Evolutionary conservation across 2,329 filamentous ascomycete species (phyloP).

Genomic region (Cladosporium sp.): DNA sequence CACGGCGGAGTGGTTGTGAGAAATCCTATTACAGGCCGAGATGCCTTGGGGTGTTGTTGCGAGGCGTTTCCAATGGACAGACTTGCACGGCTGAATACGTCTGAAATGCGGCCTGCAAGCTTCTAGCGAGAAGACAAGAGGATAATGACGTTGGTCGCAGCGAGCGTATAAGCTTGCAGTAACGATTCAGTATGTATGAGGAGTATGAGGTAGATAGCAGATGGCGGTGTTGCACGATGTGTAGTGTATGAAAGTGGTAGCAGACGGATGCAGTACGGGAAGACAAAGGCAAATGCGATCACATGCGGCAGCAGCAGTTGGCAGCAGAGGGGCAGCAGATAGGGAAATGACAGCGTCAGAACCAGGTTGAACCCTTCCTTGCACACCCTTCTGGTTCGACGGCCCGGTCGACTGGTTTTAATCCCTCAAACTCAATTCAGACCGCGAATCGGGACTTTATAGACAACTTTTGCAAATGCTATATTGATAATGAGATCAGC

Average conservation of each 20-base stretch:
- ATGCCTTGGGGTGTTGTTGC: background rate
- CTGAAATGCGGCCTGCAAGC: background rate
- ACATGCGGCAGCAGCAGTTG: conserved; percentile 1
- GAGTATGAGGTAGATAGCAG: background rate
- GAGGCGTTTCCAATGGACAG: background rate
- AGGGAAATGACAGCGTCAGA: background rate
- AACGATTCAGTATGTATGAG: background rate
- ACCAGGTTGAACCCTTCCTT: background rate
- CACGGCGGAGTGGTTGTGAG: too few species aligned
- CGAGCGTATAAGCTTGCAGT: background rate
- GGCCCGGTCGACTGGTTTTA: background rate
- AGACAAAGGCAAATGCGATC: background rate
- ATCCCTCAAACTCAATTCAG: conserved; percentile 8
- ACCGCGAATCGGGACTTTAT: background rate
- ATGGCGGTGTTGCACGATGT: background rate
- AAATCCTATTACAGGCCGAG: background rate
- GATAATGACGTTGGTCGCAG: background rate
- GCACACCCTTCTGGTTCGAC: background rate
- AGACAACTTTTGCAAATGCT: too few species aligned
- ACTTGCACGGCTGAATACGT: background rate
- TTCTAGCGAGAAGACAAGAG: background rate
- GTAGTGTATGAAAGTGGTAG: background rate
- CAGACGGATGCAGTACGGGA: background rate
- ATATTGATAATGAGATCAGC: too few species aligned
- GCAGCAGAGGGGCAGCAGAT: background rate